Evolutionary conservation across 2,329 filamentous ascomycete genomes (phyloP).

Genomic region (Cadophora malorum): DNA sequence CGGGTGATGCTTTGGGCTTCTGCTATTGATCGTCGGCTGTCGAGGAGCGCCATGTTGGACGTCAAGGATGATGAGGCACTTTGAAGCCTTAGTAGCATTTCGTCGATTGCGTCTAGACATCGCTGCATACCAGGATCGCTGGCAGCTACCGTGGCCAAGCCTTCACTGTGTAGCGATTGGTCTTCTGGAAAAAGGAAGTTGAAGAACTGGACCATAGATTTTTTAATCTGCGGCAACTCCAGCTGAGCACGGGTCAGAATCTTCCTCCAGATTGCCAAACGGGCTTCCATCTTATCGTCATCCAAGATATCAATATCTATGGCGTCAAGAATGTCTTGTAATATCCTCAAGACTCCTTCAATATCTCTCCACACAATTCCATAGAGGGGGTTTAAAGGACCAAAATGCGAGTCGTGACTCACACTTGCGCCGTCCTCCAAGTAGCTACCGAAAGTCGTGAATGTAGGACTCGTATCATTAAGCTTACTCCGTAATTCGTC

Average conservation of each 20-base stretch:
- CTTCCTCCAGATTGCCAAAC: background rate
- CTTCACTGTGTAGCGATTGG: background rate
- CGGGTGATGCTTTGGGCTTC: conserved; percentile 6
- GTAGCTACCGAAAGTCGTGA: background rate
- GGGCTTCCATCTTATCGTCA: background rate
- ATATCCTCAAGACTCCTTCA: background rate
- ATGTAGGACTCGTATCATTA: background rate
- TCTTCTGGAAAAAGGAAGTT: background rate
- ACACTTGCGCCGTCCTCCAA: background rate
- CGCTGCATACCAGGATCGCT: background rate
- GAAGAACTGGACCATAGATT: background rate
- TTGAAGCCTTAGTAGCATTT: background rate
- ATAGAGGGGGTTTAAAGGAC: background rate
- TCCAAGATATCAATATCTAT: background rate
- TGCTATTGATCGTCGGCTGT: conserved; percentile 4
- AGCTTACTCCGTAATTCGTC: background rate
- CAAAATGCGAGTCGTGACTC: background rate
- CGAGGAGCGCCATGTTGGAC: conserved; percentile 6
- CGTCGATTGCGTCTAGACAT: conserved; percentile 2
- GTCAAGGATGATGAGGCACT: background rate
- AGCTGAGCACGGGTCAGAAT: conserved; percentile 3
- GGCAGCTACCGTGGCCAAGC: background rate
- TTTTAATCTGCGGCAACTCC: background rate
- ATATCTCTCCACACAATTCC: background rate
- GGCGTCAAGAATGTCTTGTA: background rate